Conservation (phyloP, 129 eudicot species). For the Ambrosia trifida region DNA sequence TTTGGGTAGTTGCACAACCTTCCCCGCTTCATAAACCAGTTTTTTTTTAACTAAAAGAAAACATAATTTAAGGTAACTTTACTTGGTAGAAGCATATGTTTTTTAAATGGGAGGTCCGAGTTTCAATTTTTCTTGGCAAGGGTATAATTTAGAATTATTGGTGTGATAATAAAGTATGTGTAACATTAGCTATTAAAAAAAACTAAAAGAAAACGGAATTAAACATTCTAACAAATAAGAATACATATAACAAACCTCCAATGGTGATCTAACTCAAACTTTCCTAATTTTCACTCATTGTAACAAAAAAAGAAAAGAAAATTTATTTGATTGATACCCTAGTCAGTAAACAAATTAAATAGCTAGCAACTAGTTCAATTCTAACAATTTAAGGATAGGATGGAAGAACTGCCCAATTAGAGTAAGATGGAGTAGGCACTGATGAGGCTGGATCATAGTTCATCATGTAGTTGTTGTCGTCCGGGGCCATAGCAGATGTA, state of each 20-base stretch:
- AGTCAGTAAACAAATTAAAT: slow-evolving; percentile 5
- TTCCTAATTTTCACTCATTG: not conserved
- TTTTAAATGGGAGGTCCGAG: too few species aligned
- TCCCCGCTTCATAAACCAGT: not conserved
- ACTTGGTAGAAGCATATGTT: too few species aligned
- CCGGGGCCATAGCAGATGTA: not conserved
- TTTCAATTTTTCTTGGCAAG: too few species aligned
- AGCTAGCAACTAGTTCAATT: slow-evolving; percentile 11
- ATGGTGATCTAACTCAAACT: not conserved
- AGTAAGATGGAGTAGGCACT: slow-evolving; percentile 41
- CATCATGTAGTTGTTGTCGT: slow-evolving; percentile 43
- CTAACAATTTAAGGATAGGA: slow-evolving; percentile 45
- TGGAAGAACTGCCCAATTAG: slow-evolving; percentile 53
- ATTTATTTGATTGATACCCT: slow-evolving; percentile 25
- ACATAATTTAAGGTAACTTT: too few species aligned
- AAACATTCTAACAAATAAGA: not conserved
- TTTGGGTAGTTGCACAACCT: not conserved
- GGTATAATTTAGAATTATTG: too few species aligned
- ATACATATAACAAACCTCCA: not conserved
- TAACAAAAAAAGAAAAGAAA: slow-evolving; percentile 1
- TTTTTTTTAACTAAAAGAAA: not conserved
- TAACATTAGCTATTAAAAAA: too few species aligned
- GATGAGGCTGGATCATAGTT: slow-evolving; percentile 47
- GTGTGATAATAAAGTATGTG: too few species aligned
- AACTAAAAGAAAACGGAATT: not conserved